phyloP scores from a whole-genome alignment of 2,329 filamentous ascomycete species.

The Calonectria pteridis region DNA sequence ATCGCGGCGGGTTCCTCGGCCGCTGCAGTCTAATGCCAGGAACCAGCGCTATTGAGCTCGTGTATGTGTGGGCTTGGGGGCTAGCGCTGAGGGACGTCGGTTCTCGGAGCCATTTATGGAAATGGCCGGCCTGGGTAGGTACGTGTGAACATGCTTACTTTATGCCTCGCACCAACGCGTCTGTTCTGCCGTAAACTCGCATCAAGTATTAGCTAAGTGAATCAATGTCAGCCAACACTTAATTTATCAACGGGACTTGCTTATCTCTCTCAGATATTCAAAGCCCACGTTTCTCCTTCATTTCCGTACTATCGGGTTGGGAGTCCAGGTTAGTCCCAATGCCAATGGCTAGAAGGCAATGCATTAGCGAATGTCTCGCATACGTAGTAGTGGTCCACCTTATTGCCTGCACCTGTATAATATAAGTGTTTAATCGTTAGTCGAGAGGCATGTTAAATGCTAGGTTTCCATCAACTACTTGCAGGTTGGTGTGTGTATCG shows the following conservation, averaged over 20 bases:
- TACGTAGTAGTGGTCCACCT: not conserved
- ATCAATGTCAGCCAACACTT: not conserved
- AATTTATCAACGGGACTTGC: not conserved
- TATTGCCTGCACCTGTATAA: not conserved
- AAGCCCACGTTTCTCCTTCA: not conserved
- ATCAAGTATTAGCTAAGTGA: not conserved
- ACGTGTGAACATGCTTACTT: not conserved
- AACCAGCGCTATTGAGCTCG: slow-evolving; percentile 18
- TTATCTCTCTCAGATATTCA: not conserved
- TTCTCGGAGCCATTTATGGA: not conserved
- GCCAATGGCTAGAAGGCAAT: not conserved
- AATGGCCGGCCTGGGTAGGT: not conserved
- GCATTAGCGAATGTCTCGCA: not conserved
- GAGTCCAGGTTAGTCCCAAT: not conserved
- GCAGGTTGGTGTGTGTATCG: not conserved
- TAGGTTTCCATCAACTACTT: not conserved
- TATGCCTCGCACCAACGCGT: not conserved
- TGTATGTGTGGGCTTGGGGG: not conserved
- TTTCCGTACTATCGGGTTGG: not conserved
- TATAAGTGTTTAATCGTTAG: not conserved
- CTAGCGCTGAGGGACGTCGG: not conserved
- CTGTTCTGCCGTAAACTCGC: not conserved
- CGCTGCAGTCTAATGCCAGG: slow-evolving; percentile 22
- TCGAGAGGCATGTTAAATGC: no score
- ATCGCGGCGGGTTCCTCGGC: not conserved